Percentiles rank a stretch among this genome's conserved stretches.
Conservation (phyloP, 208 protist genomes). For the Leishmania mexicana region DNA sequence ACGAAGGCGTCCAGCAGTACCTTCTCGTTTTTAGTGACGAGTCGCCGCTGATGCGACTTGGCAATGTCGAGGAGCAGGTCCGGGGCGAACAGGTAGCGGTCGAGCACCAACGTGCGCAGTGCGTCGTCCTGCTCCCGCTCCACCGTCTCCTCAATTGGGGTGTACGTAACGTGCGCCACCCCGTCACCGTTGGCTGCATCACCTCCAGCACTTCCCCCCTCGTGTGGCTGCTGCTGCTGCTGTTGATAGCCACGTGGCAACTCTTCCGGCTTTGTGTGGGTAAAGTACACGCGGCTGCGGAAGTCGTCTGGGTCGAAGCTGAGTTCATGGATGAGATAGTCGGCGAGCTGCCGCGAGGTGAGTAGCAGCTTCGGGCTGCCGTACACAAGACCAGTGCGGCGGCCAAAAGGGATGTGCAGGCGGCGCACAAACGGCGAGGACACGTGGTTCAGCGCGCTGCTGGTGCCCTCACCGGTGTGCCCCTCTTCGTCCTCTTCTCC, state of each 20-base stretch:
- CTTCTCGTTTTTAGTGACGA: slow-evolving; percentile 67
- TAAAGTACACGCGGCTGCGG: slow-evolving; percentile 79
- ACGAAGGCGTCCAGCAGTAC: slow-evolving; percentile 75
- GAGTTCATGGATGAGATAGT: slow-evolving; percentile 59
- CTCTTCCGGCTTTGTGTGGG: slow-evolving; percentile 21
- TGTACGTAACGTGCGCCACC: slow-evolving; percentile 18
- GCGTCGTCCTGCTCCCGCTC: slow-evolving; percentile 64
- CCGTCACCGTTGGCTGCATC: background rate
- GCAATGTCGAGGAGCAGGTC: slow-evolving; percentile 84
- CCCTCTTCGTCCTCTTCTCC: slow-evolving; percentile 17
- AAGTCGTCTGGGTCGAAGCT: slow-evolving; percentile 76
- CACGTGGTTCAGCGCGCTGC: slow-evolving; percentile 33
- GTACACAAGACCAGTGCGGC: slow-evolving; percentile 83
- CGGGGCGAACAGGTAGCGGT: slow-evolving; percentile 83
- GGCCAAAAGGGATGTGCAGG: slow-evolving; percentile 78
- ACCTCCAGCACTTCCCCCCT: background rate
- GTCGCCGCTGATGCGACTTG: slow-evolving; percentile 71
- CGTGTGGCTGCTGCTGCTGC: slow-evolving; percentile 10
- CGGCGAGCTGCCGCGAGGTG: slow-evolving; percentile 51
- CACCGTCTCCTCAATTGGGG: slow-evolving; percentile 51
- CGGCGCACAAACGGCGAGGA: slow-evolving; percentile 68
- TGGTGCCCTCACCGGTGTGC: slow-evolving; percentile 28
- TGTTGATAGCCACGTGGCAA: slow-evolving; percentile 9
- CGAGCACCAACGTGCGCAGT: slow-evolving; percentile 67
- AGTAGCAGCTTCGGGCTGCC: slow-evolving; percentile 63